phyloP scores from a whole-genome alignment of 345 rosid species.

The Corymbia maculata region DNA sequence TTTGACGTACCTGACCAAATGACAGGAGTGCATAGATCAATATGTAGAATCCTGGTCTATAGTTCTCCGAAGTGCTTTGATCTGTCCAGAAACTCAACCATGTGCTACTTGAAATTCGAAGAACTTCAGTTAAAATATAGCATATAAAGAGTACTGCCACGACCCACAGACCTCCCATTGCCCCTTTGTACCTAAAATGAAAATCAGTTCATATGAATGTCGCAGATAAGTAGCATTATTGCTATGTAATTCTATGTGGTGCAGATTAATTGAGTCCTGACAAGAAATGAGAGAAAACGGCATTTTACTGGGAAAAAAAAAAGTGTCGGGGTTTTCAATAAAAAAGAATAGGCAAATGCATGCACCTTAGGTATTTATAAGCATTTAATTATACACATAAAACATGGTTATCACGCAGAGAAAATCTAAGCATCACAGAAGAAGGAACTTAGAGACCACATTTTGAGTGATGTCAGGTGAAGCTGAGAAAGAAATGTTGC shows the following conservation, averaged over 20 bases:
- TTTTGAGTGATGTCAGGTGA: neutral
- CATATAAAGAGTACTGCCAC: constrained; percentile 21
- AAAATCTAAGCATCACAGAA: neutral
- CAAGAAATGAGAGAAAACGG: neutral
- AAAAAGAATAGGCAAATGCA: neutral
- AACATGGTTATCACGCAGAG: neutral
- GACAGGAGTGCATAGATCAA: neutral
- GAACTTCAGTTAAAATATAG: neutral
- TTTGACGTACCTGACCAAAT: neutral
- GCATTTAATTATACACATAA: neutral
- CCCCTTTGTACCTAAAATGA: constrained; percentile 55
- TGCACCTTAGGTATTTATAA: neutral
- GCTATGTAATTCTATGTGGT: neutral
- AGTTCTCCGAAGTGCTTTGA: neutral
- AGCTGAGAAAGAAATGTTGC: neutral
- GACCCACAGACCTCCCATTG: constrained; percentile 87
- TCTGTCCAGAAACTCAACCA: neutral
- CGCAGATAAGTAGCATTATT: neutral
- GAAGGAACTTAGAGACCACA: neutral
- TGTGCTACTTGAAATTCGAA: neutral
- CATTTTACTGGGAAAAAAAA: neutral
- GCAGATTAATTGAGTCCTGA: neutral
- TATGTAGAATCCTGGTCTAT: neutral
- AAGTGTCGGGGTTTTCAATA: too few species aligned
- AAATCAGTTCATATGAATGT: neutral